Conservation (phyloP, 768 basidiomycete species). For the Amanita pseudoporphyria region DNA sequence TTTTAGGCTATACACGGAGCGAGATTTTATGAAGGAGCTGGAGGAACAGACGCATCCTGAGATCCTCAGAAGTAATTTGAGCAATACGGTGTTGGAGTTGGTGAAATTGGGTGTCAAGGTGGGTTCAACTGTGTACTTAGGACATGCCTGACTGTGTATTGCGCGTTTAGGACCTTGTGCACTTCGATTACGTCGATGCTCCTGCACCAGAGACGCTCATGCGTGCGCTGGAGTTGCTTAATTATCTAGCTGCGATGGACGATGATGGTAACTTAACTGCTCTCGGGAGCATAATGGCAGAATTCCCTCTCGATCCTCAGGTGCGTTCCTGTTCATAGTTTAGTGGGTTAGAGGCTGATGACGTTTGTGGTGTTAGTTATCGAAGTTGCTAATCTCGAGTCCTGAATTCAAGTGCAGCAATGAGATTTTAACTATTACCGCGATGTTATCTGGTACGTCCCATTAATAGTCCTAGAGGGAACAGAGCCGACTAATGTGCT, state of each 20-base stretch:
- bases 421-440: constrained; percentile 89
- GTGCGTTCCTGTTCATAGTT: constrained; percentile 33
- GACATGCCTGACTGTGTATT: background rate
- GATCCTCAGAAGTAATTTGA: constrained; percentile 87
- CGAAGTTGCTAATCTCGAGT: constrained; percentile 90
- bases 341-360: background rate
- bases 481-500: background rate
- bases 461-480: background rate
- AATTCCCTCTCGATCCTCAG: constrained; percentile 97
- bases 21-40: constrained; percentile 91
- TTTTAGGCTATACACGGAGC: constrained; percentile 95
- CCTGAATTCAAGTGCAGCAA: constrained; percentile 96
- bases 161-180: constrained; percentile 59
- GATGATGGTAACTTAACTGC: constrained; percentile 88
- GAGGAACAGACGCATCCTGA: constrained; percentile 98
- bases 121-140: background rate
- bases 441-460: constrained; percentile 84
- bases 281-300: constrained; percentile 88
- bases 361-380: constrained; percentile 38
- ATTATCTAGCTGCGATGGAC: constrained; percentile 83
- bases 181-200: constrained; percentile 85
- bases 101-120: constrained; percentile 92
- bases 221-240: constrained; percentile 90
- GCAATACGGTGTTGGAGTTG: constrained; percentile 87
- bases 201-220: constrained; percentile 95